Conservation (phyloP, 352 stramenopile genomes). For the Phytopythium oedochilum region DNA sequence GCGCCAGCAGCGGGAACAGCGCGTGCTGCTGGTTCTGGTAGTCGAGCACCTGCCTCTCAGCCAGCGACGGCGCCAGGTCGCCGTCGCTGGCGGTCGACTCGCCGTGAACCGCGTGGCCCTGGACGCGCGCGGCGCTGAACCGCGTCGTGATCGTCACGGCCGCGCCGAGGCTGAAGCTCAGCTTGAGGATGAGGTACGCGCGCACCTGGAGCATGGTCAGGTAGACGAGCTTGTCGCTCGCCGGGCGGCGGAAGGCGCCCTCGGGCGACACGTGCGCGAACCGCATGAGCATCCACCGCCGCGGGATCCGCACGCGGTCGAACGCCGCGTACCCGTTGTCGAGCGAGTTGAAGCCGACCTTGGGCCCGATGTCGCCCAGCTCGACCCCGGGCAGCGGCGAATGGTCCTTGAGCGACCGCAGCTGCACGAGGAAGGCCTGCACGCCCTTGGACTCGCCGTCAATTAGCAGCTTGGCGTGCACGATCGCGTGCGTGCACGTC, state of each 20-base stretch:
- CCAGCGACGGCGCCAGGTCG: no score
- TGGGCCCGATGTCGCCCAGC: conserved; percentile 90
- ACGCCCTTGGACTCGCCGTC: conserved; percentile 71
- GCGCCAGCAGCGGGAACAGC: conserved; percentile 31
- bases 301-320: conserved; percentile 83
- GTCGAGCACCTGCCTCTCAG: conserved; percentile 53
- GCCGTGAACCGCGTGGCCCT: conserved; percentile 27
- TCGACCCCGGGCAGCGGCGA: conserved; percentile 82
- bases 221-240: conserved; percentile 67
- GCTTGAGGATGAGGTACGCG: conserved; percentile 19
- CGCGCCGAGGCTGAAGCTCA: conserved; percentile 12
- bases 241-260: conserved; percentile 48
- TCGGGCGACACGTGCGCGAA: conserved; percentile 39
- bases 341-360: conserved; percentile 89
- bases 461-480: conserved; percentile 82
- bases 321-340: conserved; percentile 92
- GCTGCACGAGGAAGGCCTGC: conserved; percentile 92
- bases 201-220: conserved; percentile 48
- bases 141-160: conserved; percentile 44
- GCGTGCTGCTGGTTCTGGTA: conserved; percentile 56
- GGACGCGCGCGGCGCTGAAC: conserved; percentile 47
- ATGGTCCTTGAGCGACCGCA: conserved; percentile 81
- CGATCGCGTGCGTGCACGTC: conserved; percentile 90
- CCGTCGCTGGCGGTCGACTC: no score
- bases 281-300: conserved; percentile 37